A percentile compares a stretch with the other conserved stretches of the same genome.
These are phyloP conservation scores for Ceratocystis albifundus DNA, from an alignment of 2,329 filamentous ascomycete genomes.

Conservation along the genomic window DNA sequence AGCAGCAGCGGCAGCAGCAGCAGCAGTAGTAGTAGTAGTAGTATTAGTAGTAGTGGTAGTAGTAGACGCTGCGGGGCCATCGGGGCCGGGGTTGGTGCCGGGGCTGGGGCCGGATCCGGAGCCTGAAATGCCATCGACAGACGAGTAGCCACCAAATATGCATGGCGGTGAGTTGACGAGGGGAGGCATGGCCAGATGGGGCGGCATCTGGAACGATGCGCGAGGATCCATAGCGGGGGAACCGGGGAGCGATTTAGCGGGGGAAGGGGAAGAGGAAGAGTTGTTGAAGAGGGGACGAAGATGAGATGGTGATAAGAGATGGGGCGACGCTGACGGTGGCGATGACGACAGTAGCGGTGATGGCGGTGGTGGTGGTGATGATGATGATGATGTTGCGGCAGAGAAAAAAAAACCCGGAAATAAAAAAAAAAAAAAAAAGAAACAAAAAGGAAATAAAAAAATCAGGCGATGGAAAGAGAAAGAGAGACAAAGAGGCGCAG, in stretches of 20 bases:
- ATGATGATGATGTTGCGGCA: too few species aligned
- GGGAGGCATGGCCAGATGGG: constrained; percentile 41
- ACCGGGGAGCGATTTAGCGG: neutral
- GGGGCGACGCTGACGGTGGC: neutral
- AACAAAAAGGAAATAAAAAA: neutral
- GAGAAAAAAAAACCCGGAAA: too few species aligned
- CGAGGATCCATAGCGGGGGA: constrained; percentile 39
- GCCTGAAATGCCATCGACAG: constrained; percentile 43
- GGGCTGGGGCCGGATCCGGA: neutral
- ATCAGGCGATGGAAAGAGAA: neutral
- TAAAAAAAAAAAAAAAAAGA: neutral
- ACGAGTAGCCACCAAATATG: constrained; percentile 53
- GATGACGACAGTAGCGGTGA: neutral
- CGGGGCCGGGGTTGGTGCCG: too few species aligned
- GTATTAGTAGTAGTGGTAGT: too few species aligned
- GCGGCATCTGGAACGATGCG: constrained; percentile 44
- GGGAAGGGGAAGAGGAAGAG: neutral
- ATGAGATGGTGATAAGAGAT: neutral
- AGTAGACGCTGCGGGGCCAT: too few species aligned
- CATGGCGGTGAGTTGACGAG: constrained; percentile 57
- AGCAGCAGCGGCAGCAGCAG: constrained; percentile 27
- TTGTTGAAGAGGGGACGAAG: neutral
- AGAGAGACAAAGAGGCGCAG: neutral
- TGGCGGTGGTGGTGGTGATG: neutral
- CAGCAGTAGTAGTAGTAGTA: too few species aligned